Percentiles rank a stretch among this genome's conserved stretches.
phyloP scores from a whole-genome alignment of 2,329 filamentous ascomycete genomes.

The Nannizziopsis arthrosporioides region DNA sequence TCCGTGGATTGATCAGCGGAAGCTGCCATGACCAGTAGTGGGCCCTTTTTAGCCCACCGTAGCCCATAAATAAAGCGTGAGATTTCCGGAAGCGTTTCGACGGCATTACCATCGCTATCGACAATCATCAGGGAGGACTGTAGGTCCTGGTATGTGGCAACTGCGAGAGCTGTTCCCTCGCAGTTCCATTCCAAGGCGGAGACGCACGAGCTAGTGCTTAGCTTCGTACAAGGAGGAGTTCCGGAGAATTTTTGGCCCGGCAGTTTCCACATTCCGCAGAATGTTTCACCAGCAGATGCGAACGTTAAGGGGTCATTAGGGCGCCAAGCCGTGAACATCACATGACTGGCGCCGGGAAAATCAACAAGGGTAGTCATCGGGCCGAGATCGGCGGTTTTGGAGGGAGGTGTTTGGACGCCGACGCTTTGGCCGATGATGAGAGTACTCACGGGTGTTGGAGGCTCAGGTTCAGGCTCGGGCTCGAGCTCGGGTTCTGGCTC shows the following conservation, averaged over 20 bases:
- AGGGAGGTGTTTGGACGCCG: slow-evolving; percentile 38
- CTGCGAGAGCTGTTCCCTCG: slow-evolving; percentile 34
- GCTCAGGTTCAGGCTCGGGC: slow-evolving; percentile 7
- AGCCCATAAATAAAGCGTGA: slow-evolving; percentile 35
- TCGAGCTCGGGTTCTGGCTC: slow-evolving; percentile 10
- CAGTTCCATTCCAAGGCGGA: slow-evolving; percentile 39
- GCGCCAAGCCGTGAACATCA: slow-evolving; percentile 35
- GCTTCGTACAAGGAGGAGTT: slow-evolving; percentile 25
- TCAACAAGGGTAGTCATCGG: slow-evolving; percentile 35
- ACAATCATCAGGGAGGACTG: slow-evolving; percentile 36
- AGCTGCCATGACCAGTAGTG: slow-evolving; percentile 34
- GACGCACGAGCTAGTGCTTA: slow-evolving; percentile 30
- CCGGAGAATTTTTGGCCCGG: slow-evolving; percentile 19
- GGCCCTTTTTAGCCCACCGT: slow-evolving; percentile 31
- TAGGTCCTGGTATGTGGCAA: slow-evolving; percentile 36
- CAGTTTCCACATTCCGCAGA: slow-evolving; percentile 37
- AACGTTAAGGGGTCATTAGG: slow-evolving; percentile 35
- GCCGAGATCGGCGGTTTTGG: slow-evolving; percentile 38
- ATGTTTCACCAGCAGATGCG: slow-evolving; percentile 33
- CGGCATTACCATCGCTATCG: slow-evolving; percentile 32
- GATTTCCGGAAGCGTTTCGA: slow-evolving; percentile 37
- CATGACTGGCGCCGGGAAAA: slow-evolving; percentile 27
- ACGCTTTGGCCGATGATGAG: slow-evolving; percentile 36
- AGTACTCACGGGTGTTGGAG: slow-evolving; percentile 27
- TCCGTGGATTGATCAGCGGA: slow-evolving; percentile 33